Conservation (phyloP, 331 rosid species). For the Quercus phellos region DNA sequence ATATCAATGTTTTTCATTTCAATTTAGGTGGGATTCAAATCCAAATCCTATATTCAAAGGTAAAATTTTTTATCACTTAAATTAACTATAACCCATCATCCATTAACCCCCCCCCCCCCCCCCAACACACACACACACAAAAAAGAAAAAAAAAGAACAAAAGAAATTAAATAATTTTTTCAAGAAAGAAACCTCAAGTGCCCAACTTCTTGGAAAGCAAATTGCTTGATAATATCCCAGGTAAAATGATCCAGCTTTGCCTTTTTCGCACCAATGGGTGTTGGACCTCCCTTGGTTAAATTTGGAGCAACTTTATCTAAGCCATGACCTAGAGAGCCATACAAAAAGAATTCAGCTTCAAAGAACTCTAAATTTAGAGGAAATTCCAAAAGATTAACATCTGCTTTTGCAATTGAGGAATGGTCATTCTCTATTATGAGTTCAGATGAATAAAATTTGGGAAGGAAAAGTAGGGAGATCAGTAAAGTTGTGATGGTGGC, state of each 20-base stretch:
- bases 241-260: constrained; percentile 34
- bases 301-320: constrained; percentile 54
- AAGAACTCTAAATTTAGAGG: constrained; percentile 68
- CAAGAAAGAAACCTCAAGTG: constrained; percentile 50
- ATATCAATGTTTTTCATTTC: too few species aligned
- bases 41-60: too few species aligned
- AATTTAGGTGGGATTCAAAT: too few species aligned
- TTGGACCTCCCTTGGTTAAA: constrained; percentile 56
- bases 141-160: too few species aligned
- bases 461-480: constrained; percentile 7
- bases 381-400: constrained; percentile 59
- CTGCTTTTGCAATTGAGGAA: constrained; percentile 6
- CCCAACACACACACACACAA: too few species aligned
- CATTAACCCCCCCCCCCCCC: too few species aligned
- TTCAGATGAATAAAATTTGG: constrained; percentile 1
- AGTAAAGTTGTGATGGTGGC: constrained; percentile 16
- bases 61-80: too few species aligned
- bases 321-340: constrained; percentile 59
- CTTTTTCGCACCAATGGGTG: constrained; percentile 55
- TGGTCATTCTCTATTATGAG: too few species aligned
- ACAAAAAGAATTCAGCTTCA: constrained; percentile 79
- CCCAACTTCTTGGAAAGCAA: constrained; percentile 85
- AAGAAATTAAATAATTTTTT: neutral
- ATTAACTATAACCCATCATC: too few species aligned
- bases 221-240: constrained; percentile 52